Evolutionary conservation across 352 stramenopile genomes (phyloP), one percentile per base, ranked within the genome.

Genomic region (Blastocystis sp.): DNA sequence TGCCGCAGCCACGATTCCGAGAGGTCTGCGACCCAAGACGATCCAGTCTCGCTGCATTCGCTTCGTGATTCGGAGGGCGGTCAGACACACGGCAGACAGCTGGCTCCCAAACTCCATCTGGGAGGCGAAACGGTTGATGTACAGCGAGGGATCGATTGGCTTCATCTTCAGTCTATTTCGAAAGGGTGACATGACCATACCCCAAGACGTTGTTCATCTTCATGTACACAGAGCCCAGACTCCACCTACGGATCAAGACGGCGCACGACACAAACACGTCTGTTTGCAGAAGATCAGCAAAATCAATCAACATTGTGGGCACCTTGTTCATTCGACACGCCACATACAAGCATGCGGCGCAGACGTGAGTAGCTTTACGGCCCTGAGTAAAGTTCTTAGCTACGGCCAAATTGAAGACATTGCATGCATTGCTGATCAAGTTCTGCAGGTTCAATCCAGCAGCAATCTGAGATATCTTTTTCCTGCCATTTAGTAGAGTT

Each of bases 21-120:
- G 97, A 0, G 97, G 97, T 1, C 97, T 92, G 18, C 97, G 94
- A 18, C 97, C 97, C 2, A 95, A 96, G 61, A 98, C 95, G 80
- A 99, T 99, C 97, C 97, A 99, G 92, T 99, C 96, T 88, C 96
- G 94, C 92, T 98, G 98, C 96, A 99, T 98, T 23, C 95, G 94
- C 18, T 94, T 95, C 5, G 98, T 95, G 18, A 99, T 91, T 26
- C 96, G 95, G 20, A 99, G 91, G 37, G 96, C 95, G 15, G 96
- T 98, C 37, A 97, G 95, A 5, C 95, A 94, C 29, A 99, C 97
- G 66, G 92, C 94, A 76, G 94, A 93, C 29, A 92, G 91, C 90
- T 95, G 95, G 84, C 96, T 94, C 26, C 96, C 96, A 54, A 99
- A 95, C 77, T 98, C 97, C 59, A 99, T 93, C 92, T 98, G 96